Base-by-base conservation (phyloP, 192 early-diverging fungal genomes). In the Cladochytrium replicatum region DNA sequence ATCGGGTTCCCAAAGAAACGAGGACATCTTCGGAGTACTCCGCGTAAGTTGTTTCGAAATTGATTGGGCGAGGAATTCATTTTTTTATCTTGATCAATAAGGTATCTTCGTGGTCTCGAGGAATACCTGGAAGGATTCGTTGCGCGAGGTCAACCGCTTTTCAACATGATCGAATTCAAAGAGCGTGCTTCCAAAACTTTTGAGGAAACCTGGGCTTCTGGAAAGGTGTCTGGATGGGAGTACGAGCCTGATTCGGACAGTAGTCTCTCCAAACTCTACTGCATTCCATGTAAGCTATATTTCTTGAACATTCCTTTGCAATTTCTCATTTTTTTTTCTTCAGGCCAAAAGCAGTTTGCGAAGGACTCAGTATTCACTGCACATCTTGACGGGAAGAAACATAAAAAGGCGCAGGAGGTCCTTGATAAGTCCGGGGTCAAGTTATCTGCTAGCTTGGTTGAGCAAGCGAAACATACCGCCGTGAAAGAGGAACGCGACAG, bases 301-400 rank as follows among this genome's bases (percentile, higher is more conserved):
- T n/a, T n/a, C n/a, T n/a, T 30, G 25, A 4, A 15, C 24, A 23
- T 15, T 41, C 0, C 39, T 54, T 22, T 32, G 28, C 44, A 55
- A n/a, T n/a, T n/a, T n/a, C n/a, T n/a, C n/a, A n/a, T n/a, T n/a
- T n/a, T n/a, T n/a, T n/a, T n/a, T 45, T 41, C 22, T 44, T 8
- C 47, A 79, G 78, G 86, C 51, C 60, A 77, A 15, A 89, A 87
- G 50, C 74, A 77, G 29, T 98, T 91, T 62, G 61, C 83, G 19
- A 96, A 93, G 46, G 57, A 85, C 27, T 81, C 84, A 2, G 87
- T 93, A 2, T 93, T 75, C 62, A 71, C 78, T 15, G 82, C 79
- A 6, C 92, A 97, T 52, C 64, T 91, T 52, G 82, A 63, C 19
- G 88, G 91, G 27, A 90, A 89, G 63, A 95, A 95, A 57, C 94